Base-by-base conservation (phyloP, 371 early-diverging fungal genomes). In the Thermomucor indicae-seudaticae region DNA sequence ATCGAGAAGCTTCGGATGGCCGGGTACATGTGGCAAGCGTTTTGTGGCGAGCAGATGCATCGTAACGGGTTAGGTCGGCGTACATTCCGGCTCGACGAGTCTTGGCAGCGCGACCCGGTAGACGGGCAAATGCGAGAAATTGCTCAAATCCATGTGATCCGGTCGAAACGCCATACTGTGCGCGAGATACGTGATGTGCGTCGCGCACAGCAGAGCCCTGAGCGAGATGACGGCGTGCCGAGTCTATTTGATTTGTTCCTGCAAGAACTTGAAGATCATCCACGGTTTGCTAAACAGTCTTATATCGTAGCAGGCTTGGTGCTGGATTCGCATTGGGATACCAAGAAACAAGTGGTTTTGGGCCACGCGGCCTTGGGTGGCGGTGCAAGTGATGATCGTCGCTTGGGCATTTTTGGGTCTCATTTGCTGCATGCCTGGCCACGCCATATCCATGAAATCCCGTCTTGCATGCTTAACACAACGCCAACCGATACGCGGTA, bases 21-120 rank as follows among this genome's bases (percentile, higher is more conserved):
- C 5, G 87, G 74, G 1, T 86, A 88, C 53, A 55, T 88, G 54
- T 88, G 88, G 88, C 87, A 86, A 58, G 86, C 85, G 0, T 87
- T 83, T 53, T 77, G 75, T 38, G 75, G 84, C 7, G 88, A 88
- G 51, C 85, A 87, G 62, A 71, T 88, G 76, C 51, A 76, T 51
- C 75, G 84, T 4, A 62, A 76, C 30, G 88, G 63, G 0, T 52
- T 62, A 51, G 64, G 79, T 0, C 67, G 81, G 39, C 74, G 86
- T n/a, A 80, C 85, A 5, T 81, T 88, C 57, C 65, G 83, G n/a
- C 49, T 87, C 1, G 80, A 84, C 6, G 88, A 88, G 50, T 52
- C 54, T 11, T 78, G 63, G 53, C 45, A 67, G 29, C 68, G 67
- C 0, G 85, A 81, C 55, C 79, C 79, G 0, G 58, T 79, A 32